These are phyloP conservation scores for Diplocarpon rosae DNA, from an alignment of 2,329 filamentous ascomycete species.

Conservation along the genomic window DNA sequence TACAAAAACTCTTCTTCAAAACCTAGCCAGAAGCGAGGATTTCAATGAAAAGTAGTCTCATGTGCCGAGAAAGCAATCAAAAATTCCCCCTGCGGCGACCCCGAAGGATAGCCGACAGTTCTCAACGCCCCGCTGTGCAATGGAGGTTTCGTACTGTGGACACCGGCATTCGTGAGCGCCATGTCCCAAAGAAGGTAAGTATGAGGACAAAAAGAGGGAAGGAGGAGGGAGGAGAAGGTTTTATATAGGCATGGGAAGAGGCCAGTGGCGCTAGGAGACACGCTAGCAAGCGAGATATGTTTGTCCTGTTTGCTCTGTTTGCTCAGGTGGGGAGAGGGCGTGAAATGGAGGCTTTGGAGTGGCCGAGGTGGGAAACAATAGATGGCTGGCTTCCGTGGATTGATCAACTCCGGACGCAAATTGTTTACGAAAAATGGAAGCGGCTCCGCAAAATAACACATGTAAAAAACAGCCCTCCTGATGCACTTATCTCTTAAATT, in stretches of 20 bases:
- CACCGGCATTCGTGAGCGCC: not conserved
- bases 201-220: not conserved
- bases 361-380: too few species aligned
- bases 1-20: conserved; percentile 2
- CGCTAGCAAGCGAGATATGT: not conserved
- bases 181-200: not conserved
- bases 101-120: not conserved
- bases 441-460: too few species aligned
- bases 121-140: not conserved
- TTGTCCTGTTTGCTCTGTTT: not conserved
- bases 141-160: not conserved
- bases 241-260: not conserved
- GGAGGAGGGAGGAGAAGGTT: not conserved
- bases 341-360: too few species aligned
- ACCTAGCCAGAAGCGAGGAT: not conserved
- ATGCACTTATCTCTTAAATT: too few species aligned
- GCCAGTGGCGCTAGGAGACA: not conserved
- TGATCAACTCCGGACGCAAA: too few species aligned
- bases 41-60: not conserved
- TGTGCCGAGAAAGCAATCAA: not conserved
- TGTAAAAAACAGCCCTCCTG: too few species aligned
- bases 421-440: too few species aligned
- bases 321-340: not conserved
- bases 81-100: not conserved
- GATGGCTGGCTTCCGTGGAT: too few species aligned